A percentile compares a stretch with the other conserved stretches of the same genome.
phyloP scores from a whole-genome alignment of 768 basidiomycete species.

The Hortiboletus flavorubellus region DNA sequence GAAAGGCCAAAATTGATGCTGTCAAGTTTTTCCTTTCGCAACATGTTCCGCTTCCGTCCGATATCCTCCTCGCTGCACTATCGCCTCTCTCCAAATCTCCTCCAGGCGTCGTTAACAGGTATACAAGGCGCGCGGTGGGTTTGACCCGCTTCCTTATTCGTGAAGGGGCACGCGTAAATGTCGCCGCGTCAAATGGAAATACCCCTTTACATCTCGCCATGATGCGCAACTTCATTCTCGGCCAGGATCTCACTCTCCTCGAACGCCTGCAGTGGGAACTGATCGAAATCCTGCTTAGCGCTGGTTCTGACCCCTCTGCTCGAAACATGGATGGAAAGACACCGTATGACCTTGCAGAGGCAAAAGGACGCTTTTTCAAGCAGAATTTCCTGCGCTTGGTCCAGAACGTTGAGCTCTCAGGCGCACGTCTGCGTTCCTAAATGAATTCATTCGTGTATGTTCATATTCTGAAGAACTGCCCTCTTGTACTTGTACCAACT shows the following conservation, averaged over 20 bases:
- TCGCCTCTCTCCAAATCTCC: too few species aligned
- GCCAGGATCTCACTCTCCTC: too few species aligned
- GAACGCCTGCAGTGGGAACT: background rate
- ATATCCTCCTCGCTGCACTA: background rate
- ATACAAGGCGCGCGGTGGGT: background rate
- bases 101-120: too few species aligned
- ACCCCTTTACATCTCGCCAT: background rate
- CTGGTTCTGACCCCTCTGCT: background rate
- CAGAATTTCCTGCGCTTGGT: constrained; percentile 9
- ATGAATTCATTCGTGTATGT: background rate
- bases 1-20: background rate
- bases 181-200: background rate
- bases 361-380: background rate
- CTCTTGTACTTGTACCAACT: too few species aligned
- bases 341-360: background rate
- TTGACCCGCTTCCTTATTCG: background rate
- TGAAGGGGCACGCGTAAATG: background rate
- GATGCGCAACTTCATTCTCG: too few species aligned
- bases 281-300: background rate
- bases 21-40: background rate
- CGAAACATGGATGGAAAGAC: background rate
- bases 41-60: background rate
- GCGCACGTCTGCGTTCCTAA: background rate
- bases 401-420: background rate
- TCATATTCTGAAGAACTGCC: too few species aligned